These are phyloP conservation scores for Umbelopsis sp. DNA, from an alignment of 192 early-diverging fungal genomes.

Conservation along the genomic window DNA sequence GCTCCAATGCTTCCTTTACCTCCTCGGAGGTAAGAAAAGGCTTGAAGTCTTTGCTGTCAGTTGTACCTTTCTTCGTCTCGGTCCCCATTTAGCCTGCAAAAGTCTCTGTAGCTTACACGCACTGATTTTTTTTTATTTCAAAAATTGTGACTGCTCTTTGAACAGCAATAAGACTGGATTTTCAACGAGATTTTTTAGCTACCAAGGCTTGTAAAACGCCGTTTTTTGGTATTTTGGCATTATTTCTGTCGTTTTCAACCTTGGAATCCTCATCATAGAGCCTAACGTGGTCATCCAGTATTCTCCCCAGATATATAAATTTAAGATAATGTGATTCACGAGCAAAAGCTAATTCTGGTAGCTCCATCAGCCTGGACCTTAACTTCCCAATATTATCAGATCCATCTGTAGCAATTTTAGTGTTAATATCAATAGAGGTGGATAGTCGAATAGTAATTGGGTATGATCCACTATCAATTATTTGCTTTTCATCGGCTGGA, in stretches of 20 bases:
- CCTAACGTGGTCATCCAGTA: constrained; percentile 38
- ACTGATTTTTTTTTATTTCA: not conserved
- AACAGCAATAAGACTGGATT: too few species aligned
- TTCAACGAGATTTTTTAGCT: not conserved
- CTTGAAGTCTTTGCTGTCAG: constrained; percentile 10
- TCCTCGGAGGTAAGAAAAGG: constrained; percentile 2
- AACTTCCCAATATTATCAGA: constrained; percentile 40
- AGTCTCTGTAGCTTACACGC: not conserved
- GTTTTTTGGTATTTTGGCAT: not conserved
- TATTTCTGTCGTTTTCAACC: constrained; percentile 14
- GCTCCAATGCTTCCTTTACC: constrained; percentile 11
- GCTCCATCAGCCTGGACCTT: constrained; percentile 28
- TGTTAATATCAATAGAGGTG: constrained; percentile 30
- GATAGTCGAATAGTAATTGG: constrained; percentile 41
- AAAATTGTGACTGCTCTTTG: constrained; percentile 3
- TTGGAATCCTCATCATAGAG: constrained; percentile 9
- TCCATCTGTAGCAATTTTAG: constrained; percentile 10
- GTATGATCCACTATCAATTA: constrained; percentile 7
- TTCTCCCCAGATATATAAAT: constrained; percentile 54
- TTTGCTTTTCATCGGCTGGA: not conserved
- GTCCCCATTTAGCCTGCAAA: constrained; percentile 1
- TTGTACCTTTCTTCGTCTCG: constrained; percentile 6
- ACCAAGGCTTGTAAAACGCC: constrained; percentile 13
- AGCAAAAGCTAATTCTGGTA: constrained; percentile 19
- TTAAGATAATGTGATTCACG: constrained; percentile 31